phyloP scores from a whole-genome alignment of 2,329 filamentous ascomycete genomes.

The Rosellinia necatrix region DNA sequence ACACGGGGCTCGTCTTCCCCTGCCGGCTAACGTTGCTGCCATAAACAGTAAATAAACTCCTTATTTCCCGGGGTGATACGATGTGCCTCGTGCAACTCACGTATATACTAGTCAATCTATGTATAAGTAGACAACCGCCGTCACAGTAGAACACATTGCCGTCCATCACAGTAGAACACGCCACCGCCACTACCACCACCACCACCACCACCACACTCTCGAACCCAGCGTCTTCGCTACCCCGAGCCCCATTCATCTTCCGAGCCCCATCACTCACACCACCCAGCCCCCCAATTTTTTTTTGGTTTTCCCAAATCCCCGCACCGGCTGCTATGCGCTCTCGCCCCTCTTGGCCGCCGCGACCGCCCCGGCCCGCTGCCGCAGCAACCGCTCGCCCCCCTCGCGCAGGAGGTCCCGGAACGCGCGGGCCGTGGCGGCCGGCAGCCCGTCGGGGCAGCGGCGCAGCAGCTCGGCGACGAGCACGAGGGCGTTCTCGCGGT shows the following conservation, averaged over 20 bases:
- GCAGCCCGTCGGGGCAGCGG: slow-evolving; percentile 48
- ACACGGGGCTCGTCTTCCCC: neutral
- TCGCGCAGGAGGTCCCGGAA: slow-evolving; percentile 56
- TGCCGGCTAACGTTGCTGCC: neutral
- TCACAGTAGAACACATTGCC: neutral
- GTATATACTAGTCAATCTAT: neutral
- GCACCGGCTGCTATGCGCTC: too few species aligned
- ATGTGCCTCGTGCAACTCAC: neutral
- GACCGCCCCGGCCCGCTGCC: neutral
- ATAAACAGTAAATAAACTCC: neutral
- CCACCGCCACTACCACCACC: too few species aligned
- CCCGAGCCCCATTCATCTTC: too few species aligned
- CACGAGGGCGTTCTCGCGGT: slow-evolving; percentile 66
- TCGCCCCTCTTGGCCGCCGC: too few species aligned
- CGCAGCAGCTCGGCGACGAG: slow-evolving; percentile 60
- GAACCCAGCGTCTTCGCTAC: too few species aligned
- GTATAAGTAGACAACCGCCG: neutral
- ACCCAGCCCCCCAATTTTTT: too few species aligned
- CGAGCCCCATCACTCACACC: too few species aligned
- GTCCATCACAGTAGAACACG: neutral
- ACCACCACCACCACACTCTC: too few species aligned
- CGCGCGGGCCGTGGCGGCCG: slow-evolving; percentile 44
- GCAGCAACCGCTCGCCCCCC: slow-evolving; percentile 48
- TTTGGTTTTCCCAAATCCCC: too few species aligned
- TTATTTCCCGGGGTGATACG: neutral